Conservation (phyloP, 345 rosid species). For the Microcos paniculata region DNA sequence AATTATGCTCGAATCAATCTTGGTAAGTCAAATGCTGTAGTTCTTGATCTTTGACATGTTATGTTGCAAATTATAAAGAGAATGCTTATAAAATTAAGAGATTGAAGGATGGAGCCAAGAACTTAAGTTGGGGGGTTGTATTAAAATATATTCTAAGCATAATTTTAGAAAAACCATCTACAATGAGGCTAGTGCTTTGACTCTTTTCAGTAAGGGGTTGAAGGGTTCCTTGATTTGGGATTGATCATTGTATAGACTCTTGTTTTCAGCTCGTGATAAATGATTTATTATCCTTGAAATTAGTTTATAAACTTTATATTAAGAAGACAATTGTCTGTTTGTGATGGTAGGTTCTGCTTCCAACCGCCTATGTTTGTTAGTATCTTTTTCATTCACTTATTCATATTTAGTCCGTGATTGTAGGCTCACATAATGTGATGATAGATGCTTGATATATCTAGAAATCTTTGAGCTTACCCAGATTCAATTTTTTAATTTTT, state of each 20-base stretch:
- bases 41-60: constrained; percentile 1
- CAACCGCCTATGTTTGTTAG: background rate
- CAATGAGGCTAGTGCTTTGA: background rate
- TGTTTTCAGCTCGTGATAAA: background rate
- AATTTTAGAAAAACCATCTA: background rate
- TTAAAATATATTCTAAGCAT: background rate
- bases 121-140: too few relatives aligned
- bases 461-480: background rate
- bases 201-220: background rate
- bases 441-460: background rate
- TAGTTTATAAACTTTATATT: background rate
- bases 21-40: constrained; percentile 47
- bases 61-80: background rate
- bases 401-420: background rate
- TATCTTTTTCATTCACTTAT: background rate
- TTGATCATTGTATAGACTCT: background rate
- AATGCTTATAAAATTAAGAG: background rate
- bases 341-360: background rate
- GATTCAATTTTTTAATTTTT: background rate
- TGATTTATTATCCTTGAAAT: background rate
- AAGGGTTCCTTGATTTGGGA: background rate
- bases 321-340: background rate
- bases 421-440: background rate
- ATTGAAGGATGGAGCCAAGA: background rate
- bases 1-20: constrained; percentile 88